Evolutionary conservation across 768 basidiomycete species (phyloP).

Genomic region (Suillus cothurnatus): DNA sequence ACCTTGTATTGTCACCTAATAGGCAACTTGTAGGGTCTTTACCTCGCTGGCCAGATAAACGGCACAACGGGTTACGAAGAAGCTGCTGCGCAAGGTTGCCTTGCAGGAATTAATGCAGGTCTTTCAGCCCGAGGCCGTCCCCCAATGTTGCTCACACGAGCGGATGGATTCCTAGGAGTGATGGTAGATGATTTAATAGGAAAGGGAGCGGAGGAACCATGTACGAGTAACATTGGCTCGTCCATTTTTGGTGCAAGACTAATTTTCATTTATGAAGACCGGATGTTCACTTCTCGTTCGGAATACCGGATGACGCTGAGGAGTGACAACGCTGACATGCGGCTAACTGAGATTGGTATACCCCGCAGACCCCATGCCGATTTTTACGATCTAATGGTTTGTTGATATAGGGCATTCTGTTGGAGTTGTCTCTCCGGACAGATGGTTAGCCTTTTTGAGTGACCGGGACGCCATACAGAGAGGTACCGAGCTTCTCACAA

Average conservation of each 20-base stretch:
- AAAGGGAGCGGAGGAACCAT: slow-evolving; percentile 91
- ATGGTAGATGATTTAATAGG: slow-evolving; percentile 91
- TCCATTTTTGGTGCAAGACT: not conserved
- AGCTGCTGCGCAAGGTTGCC: slow-evolving; percentile 86
- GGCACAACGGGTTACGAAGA: slow-evolving; percentile 95
- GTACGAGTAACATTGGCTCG: slow-evolving; percentile 43
- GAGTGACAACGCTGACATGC: slow-evolving; percentile 86
- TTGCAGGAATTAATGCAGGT: slow-evolving; percentile 90
- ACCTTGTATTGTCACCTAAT: not conserved
- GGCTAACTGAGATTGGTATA: slow-evolving; percentile 76
- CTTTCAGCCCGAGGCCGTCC: slow-evolving; percentile 57
- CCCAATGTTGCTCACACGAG: slow-evolving; percentile 71
- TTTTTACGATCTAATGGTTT: not conserved
- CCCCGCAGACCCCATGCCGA: not conserved
- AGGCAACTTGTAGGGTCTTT: slow-evolving; percentile 58
- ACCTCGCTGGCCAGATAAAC: slow-evolving; percentile 90
- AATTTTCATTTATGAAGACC: slow-evolving; percentile 50
- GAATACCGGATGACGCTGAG: slow-evolving; percentile 89
- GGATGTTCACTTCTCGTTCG: slow-evolving; percentile 91
- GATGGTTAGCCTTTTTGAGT: slow-evolving; percentile 43
- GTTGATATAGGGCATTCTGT: slow-evolving; percentile 35
- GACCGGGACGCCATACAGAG: slow-evolving; percentile 37
- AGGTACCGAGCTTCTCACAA: slow-evolving; percentile 38
- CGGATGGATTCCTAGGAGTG: slow-evolving; percentile 86
- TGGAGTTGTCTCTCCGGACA: slow-evolving; percentile 45